phyloP scores from a whole-genome alignment of 805 yeast species.

The Wickerhamiella azymoides region DNA sequence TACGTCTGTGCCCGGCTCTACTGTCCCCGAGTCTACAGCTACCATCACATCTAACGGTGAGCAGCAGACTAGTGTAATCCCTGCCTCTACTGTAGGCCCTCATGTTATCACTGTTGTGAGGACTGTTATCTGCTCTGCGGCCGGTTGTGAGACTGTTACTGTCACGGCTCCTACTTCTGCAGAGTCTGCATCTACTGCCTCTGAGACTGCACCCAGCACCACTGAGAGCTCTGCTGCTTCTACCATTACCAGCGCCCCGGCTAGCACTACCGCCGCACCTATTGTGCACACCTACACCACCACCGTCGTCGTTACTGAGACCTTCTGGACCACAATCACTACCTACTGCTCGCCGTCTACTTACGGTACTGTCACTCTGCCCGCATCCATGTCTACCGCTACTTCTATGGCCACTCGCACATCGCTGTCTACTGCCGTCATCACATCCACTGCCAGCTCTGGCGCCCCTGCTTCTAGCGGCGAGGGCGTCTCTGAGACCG shows the following conservation, averaged over 20 bases:
- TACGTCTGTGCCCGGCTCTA: background rate
- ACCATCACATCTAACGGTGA: background rate
- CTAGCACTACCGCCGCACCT: background rate
- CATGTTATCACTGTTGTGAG: conserved; percentile 1
- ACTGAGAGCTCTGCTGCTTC: background rate
- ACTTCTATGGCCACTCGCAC: conserved; percentile 1
- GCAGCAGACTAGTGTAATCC: background rate
- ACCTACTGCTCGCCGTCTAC: conserved; percentile 4
- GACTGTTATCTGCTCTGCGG: conserved; percentile 1
- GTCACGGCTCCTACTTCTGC: background rate
- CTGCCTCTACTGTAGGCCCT: conserved; percentile 6
- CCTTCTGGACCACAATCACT: conserved; percentile 7
- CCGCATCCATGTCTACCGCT: conserved; percentile 2
- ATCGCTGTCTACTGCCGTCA: background rate
- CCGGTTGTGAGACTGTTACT: background rate
- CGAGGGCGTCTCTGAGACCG: background rate
- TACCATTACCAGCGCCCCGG: background rate
- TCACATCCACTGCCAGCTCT: conserved; percentile 4
- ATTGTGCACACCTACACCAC: conserved; percentile 2
- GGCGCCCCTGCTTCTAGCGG: background rate
- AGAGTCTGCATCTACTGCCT: background rate
- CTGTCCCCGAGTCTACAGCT: background rate
- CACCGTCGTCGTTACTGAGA: background rate
- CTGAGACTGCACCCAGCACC: background rate
- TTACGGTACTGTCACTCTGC: background rate